phyloP scores from a whole-genome alignment of 768 basidiomycete species.

The Leccinum ochraceum region DNA sequence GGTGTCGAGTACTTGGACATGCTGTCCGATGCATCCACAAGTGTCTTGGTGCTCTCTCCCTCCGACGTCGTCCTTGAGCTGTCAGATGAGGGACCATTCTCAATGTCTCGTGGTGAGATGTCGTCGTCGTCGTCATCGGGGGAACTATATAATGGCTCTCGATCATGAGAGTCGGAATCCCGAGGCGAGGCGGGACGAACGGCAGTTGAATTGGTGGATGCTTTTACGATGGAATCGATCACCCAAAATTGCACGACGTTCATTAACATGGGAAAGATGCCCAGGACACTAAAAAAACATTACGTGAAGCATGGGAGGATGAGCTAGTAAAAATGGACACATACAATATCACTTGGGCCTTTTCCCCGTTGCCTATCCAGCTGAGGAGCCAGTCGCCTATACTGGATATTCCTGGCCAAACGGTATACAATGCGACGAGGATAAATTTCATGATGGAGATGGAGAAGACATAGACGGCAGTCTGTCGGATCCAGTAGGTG shows the following conservation, averaged over 20 bases:
- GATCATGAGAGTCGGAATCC: constrained; percentile 43
- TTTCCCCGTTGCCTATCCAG: constrained; percentile 71
- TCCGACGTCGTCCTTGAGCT: constrained; percentile 37
- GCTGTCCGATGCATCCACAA: constrained; percentile 18
- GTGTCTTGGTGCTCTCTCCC: constrained; percentile 22
- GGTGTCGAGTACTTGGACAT: constrained; percentile 13
- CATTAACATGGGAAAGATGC: constrained; percentile 87
- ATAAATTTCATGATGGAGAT: constrained; percentile 89
- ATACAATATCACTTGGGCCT: constrained; percentile 78
- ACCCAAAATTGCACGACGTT: constrained; percentile 93
- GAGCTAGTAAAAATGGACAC: constrained; percentile 31
- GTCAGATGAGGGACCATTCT: constrained; percentile 41
- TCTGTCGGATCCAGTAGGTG: constrained; percentile 72
- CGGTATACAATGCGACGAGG: constrained; percentile 73
- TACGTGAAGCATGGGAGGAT: constrained; percentile 10
- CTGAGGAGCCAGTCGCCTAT: constrained; percentile 87
- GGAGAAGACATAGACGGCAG: constrained; percentile 78
- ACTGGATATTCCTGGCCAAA: constrained; percentile 68
- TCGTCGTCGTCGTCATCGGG: constrained; percentile 56
- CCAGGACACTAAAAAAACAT: constrained; percentile 66
- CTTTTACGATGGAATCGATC: constrained; percentile 92
- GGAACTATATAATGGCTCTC: constrained; percentile 65
- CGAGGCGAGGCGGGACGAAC: constrained; percentile 43
- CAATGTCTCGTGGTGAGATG: constrained; percentile 41
- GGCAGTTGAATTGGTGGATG: constrained; percentile 43